phyloP scores from a whole-genome alignment of 2,329 filamentous ascomycete genomes.

The Beauveria sp. region DNA sequence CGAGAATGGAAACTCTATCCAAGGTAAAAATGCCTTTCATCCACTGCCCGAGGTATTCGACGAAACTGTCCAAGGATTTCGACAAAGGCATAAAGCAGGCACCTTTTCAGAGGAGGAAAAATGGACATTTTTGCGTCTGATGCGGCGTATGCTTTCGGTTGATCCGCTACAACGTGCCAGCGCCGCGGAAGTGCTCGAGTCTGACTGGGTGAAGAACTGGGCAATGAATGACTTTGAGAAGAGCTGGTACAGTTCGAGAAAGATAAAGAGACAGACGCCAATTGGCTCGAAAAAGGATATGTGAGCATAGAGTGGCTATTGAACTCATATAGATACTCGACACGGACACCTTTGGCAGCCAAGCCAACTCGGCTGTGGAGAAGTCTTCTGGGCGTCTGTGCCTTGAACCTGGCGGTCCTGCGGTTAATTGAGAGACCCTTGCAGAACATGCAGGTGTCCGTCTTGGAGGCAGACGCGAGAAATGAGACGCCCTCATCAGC shows the following conservation, averaged over 20 bases:
- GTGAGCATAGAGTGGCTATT: too few species aligned
- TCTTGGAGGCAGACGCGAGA: too few species aligned
- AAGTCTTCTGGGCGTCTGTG: too few species aligned
- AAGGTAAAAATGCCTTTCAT: conserved; percentile 15
- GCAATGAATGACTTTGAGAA: conserved; percentile 9
- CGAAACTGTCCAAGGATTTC: conserved; percentile 17
- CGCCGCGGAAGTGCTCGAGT: conserved; percentile 22
- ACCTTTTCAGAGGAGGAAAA: conserved; percentile 17
- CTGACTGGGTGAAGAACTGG: conserved; percentile 28
- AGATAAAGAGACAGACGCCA: too few species aligned
- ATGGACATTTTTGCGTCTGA: conserved; percentile 20
- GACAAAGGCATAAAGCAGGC: conserved; percentile 13
- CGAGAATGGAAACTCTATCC: background rate
- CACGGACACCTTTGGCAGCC: too few species aligned
- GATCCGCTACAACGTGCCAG: conserved; percentile 21
- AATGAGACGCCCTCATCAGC: too few species aligned
- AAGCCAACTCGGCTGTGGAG: too few species aligned
- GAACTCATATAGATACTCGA: too few species aligned
- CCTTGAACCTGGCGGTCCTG: too few species aligned
- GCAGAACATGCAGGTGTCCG: too few species aligned
- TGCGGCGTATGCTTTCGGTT: conserved; percentile 24
- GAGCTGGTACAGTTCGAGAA: background rate
- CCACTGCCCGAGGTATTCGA: conserved; percentile 21
- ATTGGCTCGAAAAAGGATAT: too few species aligned
- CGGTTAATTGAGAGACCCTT: too few species aligned